Evolutionary conservation across 805 yeast species (phyloP).

Genomic region (Blastobotrys muscicola): DNA sequence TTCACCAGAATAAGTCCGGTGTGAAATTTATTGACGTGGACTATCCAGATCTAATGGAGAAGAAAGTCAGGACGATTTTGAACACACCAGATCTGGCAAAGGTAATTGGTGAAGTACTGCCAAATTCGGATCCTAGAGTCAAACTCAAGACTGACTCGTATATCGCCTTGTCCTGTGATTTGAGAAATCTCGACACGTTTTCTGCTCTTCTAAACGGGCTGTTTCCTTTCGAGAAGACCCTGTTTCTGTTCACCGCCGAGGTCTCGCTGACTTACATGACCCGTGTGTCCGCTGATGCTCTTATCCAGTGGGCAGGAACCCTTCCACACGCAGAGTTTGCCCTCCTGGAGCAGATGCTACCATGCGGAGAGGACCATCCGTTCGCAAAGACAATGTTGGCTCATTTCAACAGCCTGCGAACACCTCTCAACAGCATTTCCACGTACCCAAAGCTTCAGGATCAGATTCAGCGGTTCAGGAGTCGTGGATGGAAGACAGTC

Average conservation of each 20-base stretch:
- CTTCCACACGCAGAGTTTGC: constrained; percentile 49
- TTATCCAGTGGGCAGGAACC: constrained; percentile 41
- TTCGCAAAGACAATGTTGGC: constrained; percentile 67
- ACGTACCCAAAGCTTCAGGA: constrained; percentile 41
- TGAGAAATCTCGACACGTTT: constrained; percentile 37
- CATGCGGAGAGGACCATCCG: constrained; percentile 52
- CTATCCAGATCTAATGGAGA: constrained; percentile 56
- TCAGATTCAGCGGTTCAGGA: constrained; percentile 43
- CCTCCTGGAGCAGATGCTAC: constrained; percentile 62
- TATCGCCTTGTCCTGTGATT: constrained; percentile 56
- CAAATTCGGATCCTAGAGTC: not conserved
- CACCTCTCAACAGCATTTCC: constrained; percentile 60
- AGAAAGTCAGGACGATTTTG: constrained; percentile 45
- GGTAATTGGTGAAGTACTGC: constrained; percentile 33
- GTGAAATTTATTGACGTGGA: constrained; percentile 60
- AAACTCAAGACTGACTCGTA: constrained; percentile 36
- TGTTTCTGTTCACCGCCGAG: constrained; percentile 59
- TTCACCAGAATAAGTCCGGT: constrained; percentile 28
- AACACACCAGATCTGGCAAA: constrained; percentile 37
- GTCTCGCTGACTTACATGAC: constrained; percentile 77
- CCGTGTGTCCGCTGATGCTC: constrained; percentile 52
- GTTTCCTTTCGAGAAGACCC: constrained; percentile 10
- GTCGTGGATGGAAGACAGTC: constrained; percentile 34
- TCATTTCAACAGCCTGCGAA: constrained; percentile 56
- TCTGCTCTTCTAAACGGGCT: constrained; percentile 17